phyloP scores from a whole-genome alignment of 257 asterid genomes.

The Schizonepeta tenuifolia region DNA sequence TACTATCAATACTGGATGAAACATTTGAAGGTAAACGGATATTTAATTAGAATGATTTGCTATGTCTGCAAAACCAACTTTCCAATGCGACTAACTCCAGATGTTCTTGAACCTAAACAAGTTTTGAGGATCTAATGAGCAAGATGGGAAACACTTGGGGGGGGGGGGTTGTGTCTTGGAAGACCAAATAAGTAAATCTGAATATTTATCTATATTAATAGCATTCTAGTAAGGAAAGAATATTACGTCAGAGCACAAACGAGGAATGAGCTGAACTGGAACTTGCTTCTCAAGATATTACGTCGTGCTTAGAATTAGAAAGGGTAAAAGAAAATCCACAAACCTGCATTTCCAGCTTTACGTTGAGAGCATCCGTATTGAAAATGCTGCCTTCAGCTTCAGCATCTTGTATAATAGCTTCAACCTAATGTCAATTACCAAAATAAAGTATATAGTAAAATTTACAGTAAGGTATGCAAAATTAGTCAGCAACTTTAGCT shows the following conservation, averaged over 20 bases:
- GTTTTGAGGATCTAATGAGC: background rate
- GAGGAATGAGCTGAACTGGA: too few species aligned
- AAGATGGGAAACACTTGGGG: background rate
- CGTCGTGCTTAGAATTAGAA: background rate
- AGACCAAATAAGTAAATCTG: background rate
- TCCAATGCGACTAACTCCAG: background rate
- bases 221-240: background rate
- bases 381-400: conserved; percentile 78
- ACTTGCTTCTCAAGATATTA: conserved; percentile 7
- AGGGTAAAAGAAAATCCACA: conserved; percentile 13
- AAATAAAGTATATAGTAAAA: conserved; percentile 14
- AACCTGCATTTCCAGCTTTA: conserved; percentile 76
- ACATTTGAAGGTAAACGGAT: too few species aligned
- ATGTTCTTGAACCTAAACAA: background rate
- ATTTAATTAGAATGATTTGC: background rate
- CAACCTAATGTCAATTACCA: conserved; percentile 55
- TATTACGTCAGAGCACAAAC: too few species aligned
- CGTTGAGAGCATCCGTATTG: conserved; percentile 61
- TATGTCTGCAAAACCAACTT: background rate
- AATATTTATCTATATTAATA: too few species aligned
- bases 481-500: conserved; percentile 1
- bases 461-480: background rate
- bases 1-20: too few species aligned
- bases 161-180: background rate
- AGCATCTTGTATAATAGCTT: conserved; percentile 77